These are phyloP conservation scores for Stephania japonica DNA, from an alignment of 164 flowering plant genomes.

Conservation along the genomic window DNA sequence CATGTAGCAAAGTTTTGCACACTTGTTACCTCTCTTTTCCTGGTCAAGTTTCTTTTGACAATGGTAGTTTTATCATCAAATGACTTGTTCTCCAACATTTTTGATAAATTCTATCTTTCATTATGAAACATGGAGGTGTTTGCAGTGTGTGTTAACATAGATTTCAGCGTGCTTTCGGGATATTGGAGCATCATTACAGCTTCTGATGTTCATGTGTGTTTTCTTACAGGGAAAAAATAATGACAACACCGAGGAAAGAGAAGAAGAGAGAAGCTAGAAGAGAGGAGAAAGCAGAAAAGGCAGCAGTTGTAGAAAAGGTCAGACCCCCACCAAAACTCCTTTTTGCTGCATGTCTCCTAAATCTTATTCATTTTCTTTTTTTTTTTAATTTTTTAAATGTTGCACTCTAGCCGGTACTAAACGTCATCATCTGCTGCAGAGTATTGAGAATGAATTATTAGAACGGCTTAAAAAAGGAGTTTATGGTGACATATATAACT, in stretches of 20 bases:
- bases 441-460: conserved; percentile 74
- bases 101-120: neutral
- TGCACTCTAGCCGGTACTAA: conserved; percentile 1
- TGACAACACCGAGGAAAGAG: conserved; percentile 74
- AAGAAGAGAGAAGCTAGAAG: conserved; percentile 74
- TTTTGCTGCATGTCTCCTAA: neutral
- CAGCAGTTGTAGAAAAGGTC: conserved; percentile 81
- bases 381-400: neutral
- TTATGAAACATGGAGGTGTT: neutral
- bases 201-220: neutral
- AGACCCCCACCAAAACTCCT: neutral
- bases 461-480: conserved; percentile 71
- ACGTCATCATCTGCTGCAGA: conserved; percentile 34
- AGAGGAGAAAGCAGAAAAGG: conserved; percentile 77
- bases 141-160: neutral
- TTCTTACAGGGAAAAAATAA: conserved; percentile 67
- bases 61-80: neutral
- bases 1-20: neutral
- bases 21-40: neutral
- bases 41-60: neutral
- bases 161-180: neutral
- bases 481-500: conserved; percentile 71
- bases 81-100: neutral
- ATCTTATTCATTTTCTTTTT: too few species aligned
- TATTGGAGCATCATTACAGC: neutral